Conservation (phyloP, 2,329 filamentous ascomycete genomes). For the Pseudogymnoascus pannorum region DNA sequence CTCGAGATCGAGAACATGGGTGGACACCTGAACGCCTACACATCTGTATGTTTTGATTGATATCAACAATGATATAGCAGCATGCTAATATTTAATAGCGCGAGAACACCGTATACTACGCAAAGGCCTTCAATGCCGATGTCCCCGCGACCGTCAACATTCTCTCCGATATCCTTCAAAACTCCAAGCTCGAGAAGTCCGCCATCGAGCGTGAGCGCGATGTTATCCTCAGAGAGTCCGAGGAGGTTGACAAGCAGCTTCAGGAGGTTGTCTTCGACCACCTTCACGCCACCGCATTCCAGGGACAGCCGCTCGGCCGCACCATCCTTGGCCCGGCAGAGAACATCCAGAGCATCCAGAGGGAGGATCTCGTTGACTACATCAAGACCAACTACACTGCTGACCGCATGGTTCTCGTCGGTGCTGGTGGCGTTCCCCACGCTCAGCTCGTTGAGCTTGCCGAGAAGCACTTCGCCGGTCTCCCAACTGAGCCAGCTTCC, state of each 20-base stretch:
- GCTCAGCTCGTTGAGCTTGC: constrained; percentile 90
- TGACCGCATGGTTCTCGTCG: constrained; percentile 98
- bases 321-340: constrained; percentile 96
- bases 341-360: constrained; percentile 95
- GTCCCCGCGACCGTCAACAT: constrained; percentile 96
- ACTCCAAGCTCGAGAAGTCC: constrained; percentile 90
- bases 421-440: constrained; percentile 89
- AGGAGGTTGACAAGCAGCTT: constrained; percentile 99
- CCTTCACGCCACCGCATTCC: constrained; percentile 95
- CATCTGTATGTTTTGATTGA: constrained; percentile 62
- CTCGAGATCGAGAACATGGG: constrained; percentile 99
- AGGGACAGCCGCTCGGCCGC: constrained; percentile 89
- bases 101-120: constrained; percentile 99
- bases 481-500: constrained; percentile 70
- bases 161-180: constrained; percentile 96
- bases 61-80: neutral
- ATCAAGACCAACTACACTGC: constrained; percentile 99
- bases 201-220: constrained; percentile 97
- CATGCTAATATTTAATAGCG: constrained; percentile 46
- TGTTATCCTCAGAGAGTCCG: constrained; percentile 96
- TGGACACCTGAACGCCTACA: constrained; percentile 98
- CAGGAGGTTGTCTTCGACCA: constrained; percentile 99
- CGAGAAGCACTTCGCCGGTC: constrained; percentile 84
- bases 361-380: constrained; percentile 85
- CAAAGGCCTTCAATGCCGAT: constrained; percentile 97